A percentile compares a stretch with the other conserved stretches of the same genome.
phyloP scores from a whole-genome alignment of 1,139 yeast species.

The Hyphopichia pseudoburtonii region DNA sequence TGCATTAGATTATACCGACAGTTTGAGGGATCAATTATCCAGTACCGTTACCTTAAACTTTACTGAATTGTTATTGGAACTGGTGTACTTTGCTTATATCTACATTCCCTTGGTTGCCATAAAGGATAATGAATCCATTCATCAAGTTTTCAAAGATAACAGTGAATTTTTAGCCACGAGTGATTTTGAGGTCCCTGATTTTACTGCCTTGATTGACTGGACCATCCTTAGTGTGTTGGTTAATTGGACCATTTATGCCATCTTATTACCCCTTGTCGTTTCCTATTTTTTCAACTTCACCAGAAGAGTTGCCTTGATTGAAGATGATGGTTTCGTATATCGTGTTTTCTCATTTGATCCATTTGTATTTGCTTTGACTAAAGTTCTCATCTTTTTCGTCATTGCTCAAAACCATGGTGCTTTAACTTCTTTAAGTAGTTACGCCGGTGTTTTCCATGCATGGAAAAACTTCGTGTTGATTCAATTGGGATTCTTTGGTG shows the following conservation, averaged over 20 bases:
- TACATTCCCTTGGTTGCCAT: slow-evolving; percentile 41
- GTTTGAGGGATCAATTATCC: slow-evolving; percentile 50
- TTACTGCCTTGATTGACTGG: slow-evolving; percentile 29
- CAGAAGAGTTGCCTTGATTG: slow-evolving; percentile 41
- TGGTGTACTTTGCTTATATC: slow-evolving; percentile 31
- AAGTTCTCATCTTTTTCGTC: slow-evolving; percentile 47
- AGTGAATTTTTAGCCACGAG: slow-evolving; percentile 26
- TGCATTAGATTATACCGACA: slow-evolving; percentile 41
- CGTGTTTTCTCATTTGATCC: slow-evolving; percentile 54
- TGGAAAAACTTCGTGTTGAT: slow-evolving; percentile 35
- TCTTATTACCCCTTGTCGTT: slow-evolving; percentile 42
- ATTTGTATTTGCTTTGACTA: slow-evolving; percentile 53
- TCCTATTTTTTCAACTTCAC: slow-evolving; percentile 58
- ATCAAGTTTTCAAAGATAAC: slow-evolving; percentile 37
- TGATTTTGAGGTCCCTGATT: slow-evolving; percentile 34
- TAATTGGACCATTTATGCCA: slow-evolving; percentile 44
- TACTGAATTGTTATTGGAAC: slow-evolving; percentile 40
- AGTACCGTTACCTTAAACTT: slow-evolving; percentile 49
- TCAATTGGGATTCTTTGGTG: slow-evolving; percentile 38
- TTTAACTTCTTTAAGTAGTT: slow-evolving; percentile 28
- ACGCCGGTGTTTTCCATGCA: slow-evolving; percentile 35
- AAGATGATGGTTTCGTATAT: slow-evolving; percentile 35
- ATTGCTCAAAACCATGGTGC: slow-evolving; percentile 32
- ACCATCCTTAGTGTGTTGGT: slow-evolving; percentile 31
- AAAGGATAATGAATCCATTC: slow-evolving; percentile 38